These are phyloP conservation scores for Taxawa tesnikishii DNA, from an alignment of 2,329 filamentous ascomycete species.

Conservation along the genomic window DNA sequence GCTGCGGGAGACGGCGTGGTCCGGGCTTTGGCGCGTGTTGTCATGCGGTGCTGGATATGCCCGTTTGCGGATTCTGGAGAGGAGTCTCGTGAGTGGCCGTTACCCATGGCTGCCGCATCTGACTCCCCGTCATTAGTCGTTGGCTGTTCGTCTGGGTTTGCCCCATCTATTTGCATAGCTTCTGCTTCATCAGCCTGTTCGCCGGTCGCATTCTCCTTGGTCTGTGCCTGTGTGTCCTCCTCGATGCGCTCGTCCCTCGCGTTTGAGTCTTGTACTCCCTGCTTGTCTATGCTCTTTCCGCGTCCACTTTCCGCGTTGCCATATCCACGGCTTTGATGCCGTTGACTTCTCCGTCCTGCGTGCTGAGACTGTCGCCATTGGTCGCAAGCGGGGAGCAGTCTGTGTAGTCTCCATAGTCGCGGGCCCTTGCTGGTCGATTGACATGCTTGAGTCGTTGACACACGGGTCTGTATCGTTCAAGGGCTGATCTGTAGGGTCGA, in stretches of 20 bases:
- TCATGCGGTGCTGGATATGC: constrained; percentile 36
- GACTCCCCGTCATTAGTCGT: constrained; percentile 5
- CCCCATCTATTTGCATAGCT: constrained; percentile 12
- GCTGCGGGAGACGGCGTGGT: constrained; percentile 23
- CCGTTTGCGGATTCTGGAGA: constrained; percentile 4
- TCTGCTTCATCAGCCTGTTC: not conserved
- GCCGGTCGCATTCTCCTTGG: constrained; percentile 1
- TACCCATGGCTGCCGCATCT: constrained; percentile 1
- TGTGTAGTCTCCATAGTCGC: not conserved
- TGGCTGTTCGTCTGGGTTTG: constrained; percentile 9
- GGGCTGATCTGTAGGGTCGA: constrained; percentile 6
- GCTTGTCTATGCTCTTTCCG: not conserved
- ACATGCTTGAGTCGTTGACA: not conserved
- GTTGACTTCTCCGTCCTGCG: not conserved
- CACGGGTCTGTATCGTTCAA: not conserved
- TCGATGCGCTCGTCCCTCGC: constrained; percentile 1
- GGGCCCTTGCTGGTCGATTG: not conserved
- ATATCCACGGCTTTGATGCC: not conserved
- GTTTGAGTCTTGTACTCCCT: not conserved
- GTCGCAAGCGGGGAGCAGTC: not conserved
- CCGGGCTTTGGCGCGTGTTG: constrained; percentile 40
- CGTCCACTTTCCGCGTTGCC: not conserved
- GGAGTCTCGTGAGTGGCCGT: not conserved
- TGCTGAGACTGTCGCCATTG: not conserved
- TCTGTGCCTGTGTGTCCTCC: constrained; percentile 1